These are phyloP conservation scores for Eleusine coracana DNA, from an alignment of 176 grass and related monocot genomes.

Conservation along the genomic window DNA sequence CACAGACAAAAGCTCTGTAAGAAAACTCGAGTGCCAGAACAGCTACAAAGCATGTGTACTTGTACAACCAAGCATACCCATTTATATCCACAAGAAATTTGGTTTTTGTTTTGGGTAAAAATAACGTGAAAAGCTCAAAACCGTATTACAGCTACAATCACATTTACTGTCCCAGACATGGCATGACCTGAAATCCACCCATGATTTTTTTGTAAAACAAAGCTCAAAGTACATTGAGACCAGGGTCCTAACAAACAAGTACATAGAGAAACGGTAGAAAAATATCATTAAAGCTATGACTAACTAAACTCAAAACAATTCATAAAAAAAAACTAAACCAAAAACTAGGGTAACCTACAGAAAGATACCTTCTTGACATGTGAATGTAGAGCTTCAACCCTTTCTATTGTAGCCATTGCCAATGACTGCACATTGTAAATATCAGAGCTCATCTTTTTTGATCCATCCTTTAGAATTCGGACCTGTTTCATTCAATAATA, in stretches of 20 bases:
- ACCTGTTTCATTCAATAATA: conserved; percentile 28
- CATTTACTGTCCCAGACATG: neutral
- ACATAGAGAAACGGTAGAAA: neutral
- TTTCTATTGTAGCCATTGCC: conserved; percentile 36
- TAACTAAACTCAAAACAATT: neutral
- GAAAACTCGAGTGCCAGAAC: neutral
- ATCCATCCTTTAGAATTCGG: conserved; percentile 40
- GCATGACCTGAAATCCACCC: neutral
- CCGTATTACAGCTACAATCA: neutral
- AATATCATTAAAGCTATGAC: neutral
- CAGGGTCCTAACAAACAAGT: neutral
- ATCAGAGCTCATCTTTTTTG: conserved; percentile 51
- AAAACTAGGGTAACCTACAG: neutral
- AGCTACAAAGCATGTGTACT: neutral
- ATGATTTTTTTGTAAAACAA: neutral
- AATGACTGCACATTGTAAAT: conserved; percentile 40
- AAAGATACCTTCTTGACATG: conserved; percentile 50
- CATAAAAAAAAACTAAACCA: neutral
- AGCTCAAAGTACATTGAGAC: neutral
- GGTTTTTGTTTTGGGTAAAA: neutral
- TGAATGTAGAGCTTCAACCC: conserved; percentile 41
- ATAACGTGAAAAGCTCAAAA: neutral
- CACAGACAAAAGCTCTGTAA: neutral
- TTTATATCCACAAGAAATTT: neutral
- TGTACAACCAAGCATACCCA: neutral